Conservation (phyloP, 2,329 filamentous ascomycete species). For the Reticulascus tulasneorum region DNA sequence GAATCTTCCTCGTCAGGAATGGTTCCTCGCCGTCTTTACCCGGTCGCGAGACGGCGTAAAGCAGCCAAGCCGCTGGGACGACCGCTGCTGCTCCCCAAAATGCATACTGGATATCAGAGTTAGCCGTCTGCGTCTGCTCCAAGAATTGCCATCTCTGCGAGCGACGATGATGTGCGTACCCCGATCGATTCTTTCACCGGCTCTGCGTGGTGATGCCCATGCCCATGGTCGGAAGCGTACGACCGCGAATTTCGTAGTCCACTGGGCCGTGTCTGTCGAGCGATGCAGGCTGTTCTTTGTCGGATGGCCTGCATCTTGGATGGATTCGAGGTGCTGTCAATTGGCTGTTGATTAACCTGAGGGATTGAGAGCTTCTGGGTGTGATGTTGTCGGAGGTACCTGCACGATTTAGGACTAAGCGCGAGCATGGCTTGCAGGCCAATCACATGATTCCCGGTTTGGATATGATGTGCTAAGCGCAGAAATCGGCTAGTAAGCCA, state of each 20-base stretch:
- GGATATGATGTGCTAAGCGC: too few relatives aligned
- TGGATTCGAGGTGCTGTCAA: slow-evolving; percentile 8
- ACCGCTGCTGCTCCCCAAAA: slow-evolving; percentile 43
- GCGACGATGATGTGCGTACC: slow-evolving; percentile 36
- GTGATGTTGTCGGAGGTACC: slow-evolving; percentile 10
- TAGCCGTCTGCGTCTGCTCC: too few relatives aligned
- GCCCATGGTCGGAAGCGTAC: slow-evolving; percentile 49
- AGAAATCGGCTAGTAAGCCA: too few relatives aligned
- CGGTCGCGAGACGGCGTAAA: slow-evolving; percentile 48
- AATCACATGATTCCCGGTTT: too few relatives aligned
- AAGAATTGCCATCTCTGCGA: too few relatives aligned
- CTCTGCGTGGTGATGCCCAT: slow-evolving; percentile 40
- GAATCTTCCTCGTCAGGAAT: slow-evolving; percentile 40
- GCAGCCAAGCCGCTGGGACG: slow-evolving; percentile 38
- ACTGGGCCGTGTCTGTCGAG: slow-evolving; percentile 30
- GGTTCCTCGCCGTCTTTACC: slow-evolving; percentile 47
- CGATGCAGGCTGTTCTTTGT: slow-evolving; percentile 30
- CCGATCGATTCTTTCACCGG: slow-evolving; percentile 51
- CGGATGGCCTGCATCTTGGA: slow-evolving; percentile 32
- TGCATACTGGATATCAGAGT: slow-evolving; percentile 42
- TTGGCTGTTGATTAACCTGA: slow-evolving; percentile 7
- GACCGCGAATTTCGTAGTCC: slow-evolving; percentile 35
- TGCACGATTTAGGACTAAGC: slow-evolving; percentile 10
- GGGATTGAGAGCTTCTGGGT: slow-evolving; percentile 9
- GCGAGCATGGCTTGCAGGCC: slow-evolving; percentile 1